These are phyloP conservation scores for Pythium aristosporum DNA, from an alignment of 352 stramenopile species.

Conservation along the genomic window DNA sequence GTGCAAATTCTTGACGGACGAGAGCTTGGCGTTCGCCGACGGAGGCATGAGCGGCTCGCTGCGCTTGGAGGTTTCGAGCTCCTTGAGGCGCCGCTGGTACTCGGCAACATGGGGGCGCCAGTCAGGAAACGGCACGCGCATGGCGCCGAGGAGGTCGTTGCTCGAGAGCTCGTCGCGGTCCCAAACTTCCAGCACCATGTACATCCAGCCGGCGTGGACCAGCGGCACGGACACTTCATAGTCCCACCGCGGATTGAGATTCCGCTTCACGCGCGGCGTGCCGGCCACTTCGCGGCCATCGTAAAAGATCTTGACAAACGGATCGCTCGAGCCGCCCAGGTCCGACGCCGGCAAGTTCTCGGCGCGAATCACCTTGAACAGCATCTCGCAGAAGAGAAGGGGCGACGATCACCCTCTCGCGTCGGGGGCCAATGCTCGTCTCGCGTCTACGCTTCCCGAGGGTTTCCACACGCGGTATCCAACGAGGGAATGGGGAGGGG, in stretches of 20 bases:
- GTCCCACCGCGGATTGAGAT: slow-evolving; percentile 77
- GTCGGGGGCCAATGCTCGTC: too few species aligned
- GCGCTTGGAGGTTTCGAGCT: slow-evolving; percentile 7
- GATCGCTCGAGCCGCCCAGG: slow-evolving; percentile 63
- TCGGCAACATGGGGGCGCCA: slow-evolving; percentile 54
- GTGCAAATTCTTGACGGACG: slow-evolving; percentile 28
- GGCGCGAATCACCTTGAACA: slow-evolving; percentile 71
- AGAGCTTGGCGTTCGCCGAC: neutral
- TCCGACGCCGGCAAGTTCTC: slow-evolving; percentile 70
- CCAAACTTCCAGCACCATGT: slow-evolving; percentile 71
- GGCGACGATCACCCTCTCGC: too few species aligned
- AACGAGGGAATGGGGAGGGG: too few species aligned
- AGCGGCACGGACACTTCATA: slow-evolving; percentile 59
- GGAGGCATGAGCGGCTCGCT: neutral
- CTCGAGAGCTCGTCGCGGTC: slow-evolving; percentile 70
- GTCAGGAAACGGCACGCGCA: slow-evolving; percentile 72
- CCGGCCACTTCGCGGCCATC: slow-evolving; percentile 69
- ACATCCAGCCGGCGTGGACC: slow-evolving; percentile 48
- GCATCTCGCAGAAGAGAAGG: slow-evolving; percentile 31
- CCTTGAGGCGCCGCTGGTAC: slow-evolving; percentile 35
- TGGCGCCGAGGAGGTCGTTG: slow-evolving; percentile 64
- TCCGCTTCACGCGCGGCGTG: slow-evolving; percentile 70
- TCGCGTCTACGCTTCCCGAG: too few species aligned
- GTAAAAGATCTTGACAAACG: slow-evolving; percentile 75
- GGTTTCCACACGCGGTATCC: too few species aligned